These are phyloP conservation scores for Lentinus tigrinus DNA, from an alignment of 768 basidiomycete species.

Conservation along the genomic window DNA sequence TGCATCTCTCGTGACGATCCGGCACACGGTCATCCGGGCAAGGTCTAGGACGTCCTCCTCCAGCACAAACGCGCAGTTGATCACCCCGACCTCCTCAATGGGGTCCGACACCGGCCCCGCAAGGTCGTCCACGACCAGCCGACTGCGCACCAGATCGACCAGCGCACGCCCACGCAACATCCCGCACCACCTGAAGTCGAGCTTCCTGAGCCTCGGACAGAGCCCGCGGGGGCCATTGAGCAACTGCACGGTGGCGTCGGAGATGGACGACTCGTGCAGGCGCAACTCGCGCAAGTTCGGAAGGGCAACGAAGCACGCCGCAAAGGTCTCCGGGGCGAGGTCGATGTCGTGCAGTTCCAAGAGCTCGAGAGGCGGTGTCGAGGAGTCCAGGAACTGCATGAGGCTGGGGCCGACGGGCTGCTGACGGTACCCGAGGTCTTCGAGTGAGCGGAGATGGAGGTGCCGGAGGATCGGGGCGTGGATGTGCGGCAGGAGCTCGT, in stretches of 20 bases:
- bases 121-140: slow-evolving; percentile 22
- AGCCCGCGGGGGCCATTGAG: slow-evolving; percentile 37
- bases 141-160: slow-evolving; percentile 47
- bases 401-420: slow-evolving; percentile 31
- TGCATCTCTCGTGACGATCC: slow-evolving; percentile 39
- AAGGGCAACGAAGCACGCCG: slow-evolving; percentile 34
- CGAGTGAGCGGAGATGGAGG: slow-evolving; percentile 43
- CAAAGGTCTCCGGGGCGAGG: slow-evolving; percentile 38
- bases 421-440: slow-evolving; percentile 33
- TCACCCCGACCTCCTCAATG: slow-evolving; percentile 48
- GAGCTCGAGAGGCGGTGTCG: slow-evolving; percentile 35
- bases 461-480: slow-evolving; percentile 36
- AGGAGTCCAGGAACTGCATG: slow-evolving; percentile 31
- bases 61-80: slow-evolving; percentile 57
- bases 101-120: slow-evolving; percentile 18
- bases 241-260: slow-evolving; percentile 41
- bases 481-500: slow-evolving; percentile 28
- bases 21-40: slow-evolving; percentile 45
- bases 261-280: slow-evolving; percentile 58
- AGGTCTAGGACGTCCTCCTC: slow-evolving; percentile 54
- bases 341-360: slow-evolving; percentile 53
- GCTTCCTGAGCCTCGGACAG: slow-evolving; percentile 45
- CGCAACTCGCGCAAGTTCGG: slow-evolving; percentile 46
- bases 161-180: slow-evolving; percentile 51
- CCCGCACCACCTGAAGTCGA: slow-evolving; percentile 63